Conservation (phyloP, 108 stramenopile species). For the Mayamaea pseudoterrestris region DNA sequence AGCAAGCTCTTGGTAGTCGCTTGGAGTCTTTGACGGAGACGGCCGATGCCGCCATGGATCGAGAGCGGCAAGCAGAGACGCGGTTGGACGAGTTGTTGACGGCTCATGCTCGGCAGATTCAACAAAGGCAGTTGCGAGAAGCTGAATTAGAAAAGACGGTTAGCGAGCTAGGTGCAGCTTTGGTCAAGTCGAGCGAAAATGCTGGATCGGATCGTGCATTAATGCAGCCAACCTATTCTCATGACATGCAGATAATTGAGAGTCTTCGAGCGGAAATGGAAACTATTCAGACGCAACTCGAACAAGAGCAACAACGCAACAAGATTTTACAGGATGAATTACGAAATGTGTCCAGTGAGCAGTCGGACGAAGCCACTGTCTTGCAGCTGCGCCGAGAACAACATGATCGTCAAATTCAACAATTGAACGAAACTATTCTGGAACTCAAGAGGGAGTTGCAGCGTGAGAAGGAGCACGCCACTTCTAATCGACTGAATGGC, state of each 20-base stretch:
- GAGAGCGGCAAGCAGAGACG: constrained; percentile 71
- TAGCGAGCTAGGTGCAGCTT: constrained; percentile 67
- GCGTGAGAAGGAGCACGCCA: constrained; percentile 4
- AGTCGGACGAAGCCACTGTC: constrained; percentile 43
- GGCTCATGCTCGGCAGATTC: constrained; percentile 67
- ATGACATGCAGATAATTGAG: constrained; percentile 7
- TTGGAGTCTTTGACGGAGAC: constrained; percentile 53
- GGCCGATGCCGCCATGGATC: constrained; percentile 48
- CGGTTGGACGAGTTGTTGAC: constrained; percentile 56
- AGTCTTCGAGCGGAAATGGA: constrained; percentile 40
- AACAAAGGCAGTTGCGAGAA: constrained; percentile 58
- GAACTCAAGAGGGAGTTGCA: constrained; percentile 26
- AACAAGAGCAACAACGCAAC: constrained; percentile 27
- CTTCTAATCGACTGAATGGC: constrained; percentile 2
- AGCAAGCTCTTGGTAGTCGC: constrained; percentile 39
- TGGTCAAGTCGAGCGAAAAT: constrained; percentile 28
- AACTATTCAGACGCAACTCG: constrained; percentile 33
- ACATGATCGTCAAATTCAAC: constrained; percentile 53
- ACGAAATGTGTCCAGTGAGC: constrained; percentile 54
- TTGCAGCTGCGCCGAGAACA: constrained; percentile 39
- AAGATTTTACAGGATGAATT: constrained; percentile 49
- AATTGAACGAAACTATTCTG: constrained; percentile 35
- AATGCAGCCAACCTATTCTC: neutral
- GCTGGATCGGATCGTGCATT: constrained; percentile 12
- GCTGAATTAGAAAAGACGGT: constrained; percentile 65